phyloP scores from a whole-genome alignment of 495 filamentous ascomycete species.

The Copromyces sp. region DNA sequence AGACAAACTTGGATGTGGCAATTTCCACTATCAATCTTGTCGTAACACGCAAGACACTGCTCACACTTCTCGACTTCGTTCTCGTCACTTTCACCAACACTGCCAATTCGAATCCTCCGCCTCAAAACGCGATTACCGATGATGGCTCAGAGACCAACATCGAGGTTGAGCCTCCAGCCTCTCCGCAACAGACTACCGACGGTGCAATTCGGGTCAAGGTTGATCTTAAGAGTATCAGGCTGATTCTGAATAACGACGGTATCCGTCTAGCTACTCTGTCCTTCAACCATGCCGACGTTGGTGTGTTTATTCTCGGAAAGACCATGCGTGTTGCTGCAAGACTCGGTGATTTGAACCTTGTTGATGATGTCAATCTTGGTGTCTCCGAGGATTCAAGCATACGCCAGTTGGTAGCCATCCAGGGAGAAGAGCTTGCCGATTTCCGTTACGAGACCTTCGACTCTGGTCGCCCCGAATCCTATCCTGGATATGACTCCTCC shows the following conservation, averaged over 20 bases:
- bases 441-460: slow-evolving; percentile 97
- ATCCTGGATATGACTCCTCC: slow-evolving; percentile 92
- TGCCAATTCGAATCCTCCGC: slow-evolving; percentile 24
- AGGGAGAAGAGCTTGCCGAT: slow-evolving; percentile 93
- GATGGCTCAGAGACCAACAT: slow-evolving; percentile 28
- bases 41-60: slow-evolving; percentile 82
- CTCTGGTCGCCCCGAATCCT: slow-evolving; percentile 49
- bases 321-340: slow-evolving; percentile 78
- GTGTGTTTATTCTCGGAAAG: slow-evolving; percentile 74
- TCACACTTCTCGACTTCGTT: slow-evolving; percentile 92
- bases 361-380: slow-evolving; percentile 92
- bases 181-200: slow-evolving; percentile 22
- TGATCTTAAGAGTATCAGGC: slow-evolving; percentile 79
- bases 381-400: slow-evolving; percentile 70
- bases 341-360: slow-evolving; percentile 74
- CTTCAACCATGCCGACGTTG: slow-evolving; percentile 82
- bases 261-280: slow-evolving; percentile 88
- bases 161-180: slow-evolving; percentile 21
- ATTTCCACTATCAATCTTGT: slow-evolving; percentile 94
- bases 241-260: slow-evolving; percentile 97
- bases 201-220: slow-evolving; percentile 66
- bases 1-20: slow-evolving; percentile 81
- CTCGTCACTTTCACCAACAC: slow-evolving; percentile 86
- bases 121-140: slow-evolving; percentile 27
- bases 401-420: slow-evolving; percentile 81